Conservation (phyloP, 1,284 basidiomycete genomes). For the Austroboletus novae-zelandiae region DNA sequence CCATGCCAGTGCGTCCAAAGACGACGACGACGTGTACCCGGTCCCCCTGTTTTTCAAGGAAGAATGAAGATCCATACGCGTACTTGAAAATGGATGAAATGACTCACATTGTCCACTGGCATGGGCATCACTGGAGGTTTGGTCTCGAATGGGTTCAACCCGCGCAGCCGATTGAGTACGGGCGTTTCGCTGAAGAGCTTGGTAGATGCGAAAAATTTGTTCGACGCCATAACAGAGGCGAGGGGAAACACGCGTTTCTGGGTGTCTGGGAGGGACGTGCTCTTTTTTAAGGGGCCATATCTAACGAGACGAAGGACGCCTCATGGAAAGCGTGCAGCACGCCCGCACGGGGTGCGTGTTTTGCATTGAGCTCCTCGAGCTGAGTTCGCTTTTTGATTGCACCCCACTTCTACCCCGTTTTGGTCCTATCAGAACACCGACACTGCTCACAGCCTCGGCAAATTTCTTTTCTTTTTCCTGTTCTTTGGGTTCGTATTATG, state of each 20-base stretch:
- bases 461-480: background rate
- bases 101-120: constrained; percentile 30
- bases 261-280: constrained; percentile 8
- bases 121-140: constrained; percentile 23
- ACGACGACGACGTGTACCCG: constrained; percentile 31
- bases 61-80: background rate
- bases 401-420: constrained; percentile 20
- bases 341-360: constrained; percentile 22
- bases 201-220: constrained; percentile 19
- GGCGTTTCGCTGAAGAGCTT: constrained; percentile 25
- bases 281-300: constrained; percentile 20
- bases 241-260: constrained; percentile 13
- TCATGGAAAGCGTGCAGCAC: constrained; percentile 30
- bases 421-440: background rate
- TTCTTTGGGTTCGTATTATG: background rate
- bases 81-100: background rate
- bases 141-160: constrained; percentile 25
- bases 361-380: constrained; percentile 9
- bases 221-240: constrained; percentile 23
- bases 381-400: constrained; percentile 8
- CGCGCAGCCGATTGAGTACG: constrained; percentile 23
- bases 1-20: constrained; percentile 33
- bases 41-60: constrained; percentile 21
- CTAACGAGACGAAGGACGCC: constrained; percentile 18
- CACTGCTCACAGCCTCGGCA: constrained; percentile 4